Evolutionary conservation across 441 rosid genomes (phyloP).

Genomic region (Biscutella laevigata): DNA sequence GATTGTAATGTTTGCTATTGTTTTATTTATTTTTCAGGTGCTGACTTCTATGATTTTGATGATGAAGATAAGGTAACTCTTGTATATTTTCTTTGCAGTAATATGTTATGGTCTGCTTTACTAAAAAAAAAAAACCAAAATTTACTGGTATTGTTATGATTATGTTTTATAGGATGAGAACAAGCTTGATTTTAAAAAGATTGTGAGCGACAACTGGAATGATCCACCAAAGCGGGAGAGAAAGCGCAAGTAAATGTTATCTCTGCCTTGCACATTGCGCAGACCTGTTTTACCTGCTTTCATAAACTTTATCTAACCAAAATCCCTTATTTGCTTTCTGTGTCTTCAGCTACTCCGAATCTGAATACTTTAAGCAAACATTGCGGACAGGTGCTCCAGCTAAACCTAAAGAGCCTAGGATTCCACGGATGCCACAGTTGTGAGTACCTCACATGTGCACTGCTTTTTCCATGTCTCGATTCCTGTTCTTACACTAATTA

Average conservation of each 20-base stretch:
- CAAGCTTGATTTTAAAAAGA: conserved; percentile 92
- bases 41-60: conserved; percentile 36
- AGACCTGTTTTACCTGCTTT: conserved; percentile 11
- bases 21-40: conserved; percentile 48
- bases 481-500: neutral
- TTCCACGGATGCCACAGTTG: conserved; percentile 99
- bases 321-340: neutral
- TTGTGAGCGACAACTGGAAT: conserved; percentile 94
- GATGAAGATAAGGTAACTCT: conserved; percentile 18
- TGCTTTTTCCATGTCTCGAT: neutral
- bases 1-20: neutral
- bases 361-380: conserved; percentile 95
- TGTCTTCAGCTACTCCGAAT: conserved; percentile 77
- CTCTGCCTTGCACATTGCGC: neutral
- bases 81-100: conserved; percentile 3
- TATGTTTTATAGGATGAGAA: conserved; percentile 62
- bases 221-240: conserved; percentile 99
- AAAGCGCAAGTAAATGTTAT: conserved; percentile 76
- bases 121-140: neutral
- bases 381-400: conserved; percentile 94
- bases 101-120: neutral
- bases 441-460: conserved; percentile 31
- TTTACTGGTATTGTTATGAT: conserved; percentile 1
- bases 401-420: conserved; percentile 95
- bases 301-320: neutral